Evolutionary conservation across 495 filamentous ascomycete species (phyloP).

Genomic region (Parachaetomium inaequale): DNA sequence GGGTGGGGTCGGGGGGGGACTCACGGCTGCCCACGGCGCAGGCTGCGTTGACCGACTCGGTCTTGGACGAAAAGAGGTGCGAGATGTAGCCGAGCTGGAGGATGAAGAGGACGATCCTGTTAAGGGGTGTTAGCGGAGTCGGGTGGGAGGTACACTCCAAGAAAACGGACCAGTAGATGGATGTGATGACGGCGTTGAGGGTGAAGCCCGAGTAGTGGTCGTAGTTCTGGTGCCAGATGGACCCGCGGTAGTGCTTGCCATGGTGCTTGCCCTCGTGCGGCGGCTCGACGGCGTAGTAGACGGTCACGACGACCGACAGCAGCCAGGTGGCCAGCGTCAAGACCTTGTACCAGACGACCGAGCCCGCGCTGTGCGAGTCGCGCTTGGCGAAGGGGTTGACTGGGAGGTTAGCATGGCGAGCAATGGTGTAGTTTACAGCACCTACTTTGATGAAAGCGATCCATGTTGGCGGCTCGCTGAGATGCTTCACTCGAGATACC

Average conservation of each 20-base stretch:
- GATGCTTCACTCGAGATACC: not conserved
- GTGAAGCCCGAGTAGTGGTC: slow-evolving; percentile 68
- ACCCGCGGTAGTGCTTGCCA: slow-evolving; percentile 48
- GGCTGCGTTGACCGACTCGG: slow-evolving; percentile 59
- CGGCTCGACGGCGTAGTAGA: slow-evolving; percentile 64
- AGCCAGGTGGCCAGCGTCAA: slow-evolving; percentile 69
- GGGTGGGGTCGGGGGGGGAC: too few species aligned
- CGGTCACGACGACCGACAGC: slow-evolving; percentile 59
- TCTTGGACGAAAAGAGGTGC: slow-evolving; percentile 66
- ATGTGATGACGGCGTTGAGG: slow-evolving; percentile 63
- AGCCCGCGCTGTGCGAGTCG: slow-evolving; percentile 53
- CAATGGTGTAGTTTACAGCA: not conserved
- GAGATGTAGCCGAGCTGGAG: slow-evolving; percentile 71
- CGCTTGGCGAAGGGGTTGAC: slow-evolving; percentile 67
- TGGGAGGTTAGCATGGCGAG: slow-evolving; percentile 24
- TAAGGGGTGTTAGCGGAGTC: slow-evolving; percentile 8
- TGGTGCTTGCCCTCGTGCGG: slow-evolving; percentile 58
- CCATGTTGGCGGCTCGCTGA: slow-evolving; percentile 32
- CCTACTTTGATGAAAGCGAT: slow-evolving; percentile 42
- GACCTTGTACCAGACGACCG: slow-evolving; percentile 58
- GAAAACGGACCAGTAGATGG: slow-evolving; percentile 65
- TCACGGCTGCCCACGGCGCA: slow-evolving; percentile 64
- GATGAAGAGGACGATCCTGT: slow-evolving; percentile 69
- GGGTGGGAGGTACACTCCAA: not conserved
- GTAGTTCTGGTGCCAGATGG: slow-evolving; percentile 68